Percentiles rank a stretch among this genome's conserved stretches.
phyloP scores from a whole-genome alignment of 495 filamentous ascomycete genomes.

The Penicillium coprophilum region DNA sequence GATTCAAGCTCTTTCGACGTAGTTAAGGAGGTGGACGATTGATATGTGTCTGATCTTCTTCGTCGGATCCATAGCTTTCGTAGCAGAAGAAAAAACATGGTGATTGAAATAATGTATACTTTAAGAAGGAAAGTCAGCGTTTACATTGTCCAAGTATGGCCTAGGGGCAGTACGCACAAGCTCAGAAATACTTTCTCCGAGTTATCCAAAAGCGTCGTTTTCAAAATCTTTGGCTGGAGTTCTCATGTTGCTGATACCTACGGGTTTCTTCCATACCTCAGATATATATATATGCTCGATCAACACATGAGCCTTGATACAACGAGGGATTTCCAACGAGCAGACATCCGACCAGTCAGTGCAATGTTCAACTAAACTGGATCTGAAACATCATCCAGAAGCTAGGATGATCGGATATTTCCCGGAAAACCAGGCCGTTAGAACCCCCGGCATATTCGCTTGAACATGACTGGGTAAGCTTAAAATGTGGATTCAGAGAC shows the following conservation, averaged over 20 bases:
- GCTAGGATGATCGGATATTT: background rate
- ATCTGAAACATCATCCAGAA: conserved; percentile 11
- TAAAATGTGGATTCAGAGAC: background rate
- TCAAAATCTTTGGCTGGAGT: background rate
- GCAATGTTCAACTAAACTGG: conserved; percentile 1
- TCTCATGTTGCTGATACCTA: background rate
- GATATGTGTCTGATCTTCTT: background rate
- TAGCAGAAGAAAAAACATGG: conserved; percentile 15
- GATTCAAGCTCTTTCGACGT: background rate
- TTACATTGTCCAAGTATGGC: background rate
- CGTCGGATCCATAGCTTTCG: conserved; percentile 10
- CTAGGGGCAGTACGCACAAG: background rate
- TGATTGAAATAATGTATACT: background rate
- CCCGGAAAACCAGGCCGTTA: background rate
- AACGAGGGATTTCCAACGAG: background rate
- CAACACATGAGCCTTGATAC: background rate
- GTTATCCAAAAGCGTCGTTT: background rate
- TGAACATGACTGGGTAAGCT: background rate
- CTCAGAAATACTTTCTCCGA: background rate
- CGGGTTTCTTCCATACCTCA: background rate
- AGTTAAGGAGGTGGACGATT: background rate
- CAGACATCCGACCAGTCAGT: conserved; percentile 1
- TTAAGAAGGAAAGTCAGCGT: background rate
- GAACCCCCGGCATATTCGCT: background rate
- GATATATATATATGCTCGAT: conserved; percentile 1